Evolutionary conservation across 805 yeast species (phyloP).

Genomic region (Barnettozyma wickerhamii): DNA sequence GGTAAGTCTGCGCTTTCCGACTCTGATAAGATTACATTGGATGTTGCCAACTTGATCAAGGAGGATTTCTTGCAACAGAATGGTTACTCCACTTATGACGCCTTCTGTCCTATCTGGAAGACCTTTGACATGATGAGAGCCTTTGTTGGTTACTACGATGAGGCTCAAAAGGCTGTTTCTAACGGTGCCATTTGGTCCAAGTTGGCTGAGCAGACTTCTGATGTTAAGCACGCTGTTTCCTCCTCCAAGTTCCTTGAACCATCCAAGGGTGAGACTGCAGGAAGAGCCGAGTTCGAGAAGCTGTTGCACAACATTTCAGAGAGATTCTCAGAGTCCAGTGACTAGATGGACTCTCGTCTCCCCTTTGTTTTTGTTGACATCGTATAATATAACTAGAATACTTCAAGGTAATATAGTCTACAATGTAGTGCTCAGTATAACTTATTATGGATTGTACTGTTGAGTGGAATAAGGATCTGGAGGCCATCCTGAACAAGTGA

Average conservation of each 20-base stretch:
- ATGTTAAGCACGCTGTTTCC: slow-evolving; percentile 89
- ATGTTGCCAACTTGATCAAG: slow-evolving; percentile 85
- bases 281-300: slow-evolving; percentile 70
- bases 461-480: background rate
- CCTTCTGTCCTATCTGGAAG: slow-evolving; percentile 99
- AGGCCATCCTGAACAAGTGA: slow-evolving; percentile 3
- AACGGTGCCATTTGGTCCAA: slow-evolving; percentile 94
- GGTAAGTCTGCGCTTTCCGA: slow-evolving; percentile 98
- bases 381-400: too few relatives aligned
- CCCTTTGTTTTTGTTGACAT: too few relatives aligned
- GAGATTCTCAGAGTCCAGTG: slow-evolving; percentile 93
- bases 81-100: slow-evolving; percentile 97
- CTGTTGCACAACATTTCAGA: slow-evolving; percentile 75
- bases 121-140: slow-evolving; percentile 97
- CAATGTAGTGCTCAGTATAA: too few relatives aligned
- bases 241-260: slow-evolving; percentile 97
- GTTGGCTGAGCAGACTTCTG: slow-evolving; percentile 82
- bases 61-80: slow-evolving; percentile 99
- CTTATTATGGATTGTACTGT: too few relatives aligned
- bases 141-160: slow-evolving; percentile 86
- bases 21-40: slow-evolving; percentile 93
- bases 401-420: too few relatives aligned
- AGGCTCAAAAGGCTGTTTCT: slow-evolving; percentile 95
- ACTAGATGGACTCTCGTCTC: too few relatives aligned
- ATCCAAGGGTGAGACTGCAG: slow-evolving; percentile 78